phyloP scores from a whole-genome alignment of 2,329 filamentous ascomycete genomes.

The Talaromyces rugulosus region DNA sequence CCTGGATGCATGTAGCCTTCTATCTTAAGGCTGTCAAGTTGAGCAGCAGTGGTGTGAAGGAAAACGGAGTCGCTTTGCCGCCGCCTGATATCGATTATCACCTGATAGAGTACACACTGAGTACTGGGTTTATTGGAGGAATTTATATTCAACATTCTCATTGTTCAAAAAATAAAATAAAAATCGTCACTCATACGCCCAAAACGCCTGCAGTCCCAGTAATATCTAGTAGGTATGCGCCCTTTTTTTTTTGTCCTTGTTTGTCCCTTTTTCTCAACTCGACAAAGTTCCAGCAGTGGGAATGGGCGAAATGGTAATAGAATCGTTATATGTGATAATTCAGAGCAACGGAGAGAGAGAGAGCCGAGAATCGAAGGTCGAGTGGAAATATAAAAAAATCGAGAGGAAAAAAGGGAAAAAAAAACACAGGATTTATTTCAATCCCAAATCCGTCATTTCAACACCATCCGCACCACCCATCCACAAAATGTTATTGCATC shows the following conservation, averaged over 20 bases:
- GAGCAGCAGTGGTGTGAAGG: too few species aligned
- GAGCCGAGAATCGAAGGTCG: too few species aligned
- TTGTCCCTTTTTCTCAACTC: not conserved
- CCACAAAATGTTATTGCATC: conserved; percentile 97
- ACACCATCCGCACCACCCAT: conserved; percentile 59
- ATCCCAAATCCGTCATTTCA: conserved; percentile 42
- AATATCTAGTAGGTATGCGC: not conserved
- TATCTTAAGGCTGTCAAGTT: too few species aligned
- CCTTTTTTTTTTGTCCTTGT: not conserved
- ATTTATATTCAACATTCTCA: not conserved
- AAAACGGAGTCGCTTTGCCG: too few species aligned
- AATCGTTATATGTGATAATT: not conserved
- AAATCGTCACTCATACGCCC: not conserved
- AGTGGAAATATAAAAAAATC: too few species aligned
- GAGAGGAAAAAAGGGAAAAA: not conserved
- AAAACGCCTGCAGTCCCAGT: not conserved
- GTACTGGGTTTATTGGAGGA: too few species aligned
- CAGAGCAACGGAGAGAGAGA: not conserved
- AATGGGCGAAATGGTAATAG: not conserved
- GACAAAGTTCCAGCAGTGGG: not conserved
- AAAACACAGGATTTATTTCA: conserved; percentile 22
- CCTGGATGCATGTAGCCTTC: too few species aligned
- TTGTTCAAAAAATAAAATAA: not conserved
- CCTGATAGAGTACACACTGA: too few species aligned
- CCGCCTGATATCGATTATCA: too few species aligned